phyloP scores from a whole-genome alignment of 768 basidiomycete species.

The Lactarius tabidus region DNA sequence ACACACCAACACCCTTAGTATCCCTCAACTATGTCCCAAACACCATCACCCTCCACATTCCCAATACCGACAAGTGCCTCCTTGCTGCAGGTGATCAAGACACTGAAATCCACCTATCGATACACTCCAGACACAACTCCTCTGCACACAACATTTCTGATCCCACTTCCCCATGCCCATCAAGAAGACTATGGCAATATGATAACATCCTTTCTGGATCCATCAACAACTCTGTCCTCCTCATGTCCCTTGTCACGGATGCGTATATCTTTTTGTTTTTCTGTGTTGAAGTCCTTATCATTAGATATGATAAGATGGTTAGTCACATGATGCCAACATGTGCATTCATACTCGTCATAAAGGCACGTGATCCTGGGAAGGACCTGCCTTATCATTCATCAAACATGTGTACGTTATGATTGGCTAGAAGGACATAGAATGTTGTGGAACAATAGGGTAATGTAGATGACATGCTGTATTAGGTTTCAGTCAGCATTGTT shows the following conservation, averaged over 20 bases:
- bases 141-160: slow-evolving; percentile 14
- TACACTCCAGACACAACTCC: slow-evolving; percentile 34
- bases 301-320: too few species aligned
- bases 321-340: too few species aligned
- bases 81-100: slow-evolving; percentile 76
- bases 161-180: slow-evolving; percentile 14
- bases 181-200: slow-evolving; percentile 46
- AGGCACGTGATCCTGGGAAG: too few species aligned
- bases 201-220: slow-evolving; percentile 54
- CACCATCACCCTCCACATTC: slow-evolving; percentile 53
- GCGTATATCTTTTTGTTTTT: too few species aligned
- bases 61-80: slow-evolving; percentile 50
- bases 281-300: too few species aligned
- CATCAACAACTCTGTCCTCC: slow-evolving; percentile 76
- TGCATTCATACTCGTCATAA: too few species aligned
- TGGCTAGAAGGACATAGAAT: too few species aligned
- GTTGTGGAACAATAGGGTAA: too few species aligned
- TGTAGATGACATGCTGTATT: too few species aligned
- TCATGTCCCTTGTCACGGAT: slow-evolving; percentile 68
- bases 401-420: too few species aligned
- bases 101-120: slow-evolving; percentile 64
- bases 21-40: slow-evolving; percentile 58
- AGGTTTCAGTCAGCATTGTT: too few species aligned
- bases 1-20: slow-evolving; percentile 45
- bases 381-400: too few species aligned